phyloP scores from a whole-genome alignment of 75 land plant species.

The Pinus tabuliformis region DNA sequence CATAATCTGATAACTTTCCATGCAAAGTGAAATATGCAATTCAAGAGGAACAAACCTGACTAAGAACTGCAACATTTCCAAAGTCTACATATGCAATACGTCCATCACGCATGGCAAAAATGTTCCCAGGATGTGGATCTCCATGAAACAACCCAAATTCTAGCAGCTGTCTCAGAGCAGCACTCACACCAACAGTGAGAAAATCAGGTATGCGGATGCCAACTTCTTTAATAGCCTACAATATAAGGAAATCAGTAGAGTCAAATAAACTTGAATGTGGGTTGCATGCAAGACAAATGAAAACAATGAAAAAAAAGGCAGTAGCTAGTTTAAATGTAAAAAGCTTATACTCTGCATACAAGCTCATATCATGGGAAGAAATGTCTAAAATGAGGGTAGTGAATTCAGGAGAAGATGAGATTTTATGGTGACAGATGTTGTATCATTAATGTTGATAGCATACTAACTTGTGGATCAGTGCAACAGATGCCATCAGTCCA shows the following conservation, averaged over 20 bases:
- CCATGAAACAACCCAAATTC: conserved; percentile 99
- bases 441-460: neutral
- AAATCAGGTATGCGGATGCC: conserved; percentile 86
- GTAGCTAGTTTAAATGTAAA: neutral
- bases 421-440: conserved; percentile 8
- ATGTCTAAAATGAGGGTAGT: neutral
- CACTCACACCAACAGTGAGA: conserved; percentile 96
- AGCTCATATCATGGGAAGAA: neutral
- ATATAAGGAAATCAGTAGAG: neutral
- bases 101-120: conserved; percentile 99
- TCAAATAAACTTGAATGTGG: neutral
- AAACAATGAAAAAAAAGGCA: neutral
- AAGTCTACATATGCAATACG: conserved; percentile 99
- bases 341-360: neutral
- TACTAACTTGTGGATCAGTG: conserved; percentile 91
- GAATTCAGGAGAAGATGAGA: neutral
- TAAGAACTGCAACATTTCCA: conserved; percentile 98
- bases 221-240: conserved; percentile 80
- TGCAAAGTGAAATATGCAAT: neutral
- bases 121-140: conserved; percentile 99
- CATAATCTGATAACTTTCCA: too few species aligned
- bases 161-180: conserved; percentile 89
- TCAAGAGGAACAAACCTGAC: conserved; percentile 58
- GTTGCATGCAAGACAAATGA: neutral
- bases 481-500: conserved; percentile 99